Conservation (phyloP, 139 green algal genomes). For the Choricystis sp. region DNA sequence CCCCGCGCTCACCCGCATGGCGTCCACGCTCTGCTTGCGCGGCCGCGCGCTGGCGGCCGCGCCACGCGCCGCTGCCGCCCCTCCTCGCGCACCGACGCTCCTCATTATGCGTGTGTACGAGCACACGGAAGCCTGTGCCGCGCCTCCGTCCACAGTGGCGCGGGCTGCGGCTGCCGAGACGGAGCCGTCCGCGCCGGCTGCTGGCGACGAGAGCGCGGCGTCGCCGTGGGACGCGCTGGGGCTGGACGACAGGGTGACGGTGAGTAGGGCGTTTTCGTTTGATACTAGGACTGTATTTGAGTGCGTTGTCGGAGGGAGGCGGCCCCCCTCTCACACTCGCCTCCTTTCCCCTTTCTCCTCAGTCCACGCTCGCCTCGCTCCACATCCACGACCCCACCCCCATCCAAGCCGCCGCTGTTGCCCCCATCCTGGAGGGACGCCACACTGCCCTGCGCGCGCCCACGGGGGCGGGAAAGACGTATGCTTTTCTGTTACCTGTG, state of each 20-base stretch:
- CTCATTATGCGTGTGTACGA: too few species aligned
- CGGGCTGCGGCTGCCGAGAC: not conserved
- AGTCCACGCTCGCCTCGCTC: conserved; percentile 25
- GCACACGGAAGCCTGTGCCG: too few species aligned
- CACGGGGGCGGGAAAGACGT: conserved; percentile 90
- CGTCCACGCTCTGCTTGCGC: too few species aligned
- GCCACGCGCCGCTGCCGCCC: too few species aligned
- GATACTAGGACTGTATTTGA: too few species aligned
- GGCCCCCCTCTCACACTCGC: not conserved
- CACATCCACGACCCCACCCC: conserved; percentile 37
- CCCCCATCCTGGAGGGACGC: conserved; percentile 31
- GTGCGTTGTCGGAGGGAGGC: not conserved
- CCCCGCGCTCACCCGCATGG: too few species aligned
- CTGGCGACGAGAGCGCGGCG: too few species aligned
- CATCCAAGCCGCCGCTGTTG: conserved; percentile 54
- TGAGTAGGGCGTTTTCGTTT: conserved; percentile 2
- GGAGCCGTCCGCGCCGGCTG: not conserved
- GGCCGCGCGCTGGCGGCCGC: too few species aligned
- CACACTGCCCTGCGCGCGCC: conserved; percentile 71
- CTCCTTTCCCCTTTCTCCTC: not conserved
- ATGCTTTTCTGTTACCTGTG: conserved; percentile 82
- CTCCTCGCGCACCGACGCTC: too few species aligned
- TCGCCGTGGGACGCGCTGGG: conserved; percentile 7
- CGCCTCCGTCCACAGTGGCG: too few species aligned
- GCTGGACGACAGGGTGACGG: conserved; percentile 12